These are phyloP conservation scores for Fusarium nygamai DNA, from an alignment of 2,329 filamentous ascomycete species.

Conservation along the genomic window DNA sequence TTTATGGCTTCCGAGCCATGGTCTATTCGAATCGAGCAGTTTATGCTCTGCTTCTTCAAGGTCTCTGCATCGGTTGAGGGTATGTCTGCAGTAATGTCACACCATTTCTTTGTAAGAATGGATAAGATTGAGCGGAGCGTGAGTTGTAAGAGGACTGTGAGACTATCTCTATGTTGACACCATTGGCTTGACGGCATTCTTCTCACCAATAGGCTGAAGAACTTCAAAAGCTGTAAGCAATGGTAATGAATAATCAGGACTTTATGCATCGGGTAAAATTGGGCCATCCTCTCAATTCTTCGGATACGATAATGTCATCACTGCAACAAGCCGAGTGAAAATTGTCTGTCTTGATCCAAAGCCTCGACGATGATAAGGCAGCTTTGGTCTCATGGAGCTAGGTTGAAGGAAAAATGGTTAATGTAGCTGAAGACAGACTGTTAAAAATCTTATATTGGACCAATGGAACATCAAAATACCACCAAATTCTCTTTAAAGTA, in stretches of 20 bases:
- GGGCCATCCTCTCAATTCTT: neutral
- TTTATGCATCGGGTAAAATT: no score
- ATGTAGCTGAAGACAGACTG: accelerated
- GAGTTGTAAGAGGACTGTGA: no score
- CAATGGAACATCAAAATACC: no score
- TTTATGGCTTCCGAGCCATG: neutral
- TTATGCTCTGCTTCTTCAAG: neutral
- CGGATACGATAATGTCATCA: neutral
- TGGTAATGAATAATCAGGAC: neutral
- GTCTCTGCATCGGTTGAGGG: neutral
- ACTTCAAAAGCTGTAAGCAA: no score
- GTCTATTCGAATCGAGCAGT: neutral
- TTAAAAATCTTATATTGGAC: no score
- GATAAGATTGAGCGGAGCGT: neutral
- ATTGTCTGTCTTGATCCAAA: accelerated
- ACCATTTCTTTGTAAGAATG: neutral
- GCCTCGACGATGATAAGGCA: no score
- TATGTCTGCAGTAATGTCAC: neutral
- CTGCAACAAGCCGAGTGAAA: neutral
- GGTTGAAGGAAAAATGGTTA: neutral
- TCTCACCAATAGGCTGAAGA: neutral
- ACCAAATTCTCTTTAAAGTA: neutral
- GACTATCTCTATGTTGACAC: neutral
- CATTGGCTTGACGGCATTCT: neutral
- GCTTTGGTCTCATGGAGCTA: neutral